phyloP scores from a whole-genome alignment of 331 rosid genomes.

The Pyrus hybrid region DNA sequence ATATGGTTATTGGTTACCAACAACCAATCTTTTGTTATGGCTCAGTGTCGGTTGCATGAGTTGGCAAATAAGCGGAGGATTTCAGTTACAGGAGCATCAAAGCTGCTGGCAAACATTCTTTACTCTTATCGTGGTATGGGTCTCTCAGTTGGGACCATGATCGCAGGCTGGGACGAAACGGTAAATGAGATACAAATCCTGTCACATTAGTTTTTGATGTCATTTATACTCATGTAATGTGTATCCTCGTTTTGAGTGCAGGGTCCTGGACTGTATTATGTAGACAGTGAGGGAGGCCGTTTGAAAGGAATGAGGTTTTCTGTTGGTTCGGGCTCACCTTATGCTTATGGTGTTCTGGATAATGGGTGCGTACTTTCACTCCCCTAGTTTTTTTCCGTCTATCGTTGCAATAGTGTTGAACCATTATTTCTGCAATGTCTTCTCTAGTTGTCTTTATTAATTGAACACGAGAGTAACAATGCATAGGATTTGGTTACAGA shows the following conservation, averaged over 20 bases:
- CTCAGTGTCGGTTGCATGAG: slow-evolving; percentile 82
- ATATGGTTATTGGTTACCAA: not conserved
- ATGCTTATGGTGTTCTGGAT: slow-evolving; percentile 60
- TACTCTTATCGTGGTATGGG: slow-evolving; percentile 99
- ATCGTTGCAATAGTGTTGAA: not conserved
- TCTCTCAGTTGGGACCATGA: slow-evolving; percentile 95
- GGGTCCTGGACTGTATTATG: slow-evolving; percentile 96
- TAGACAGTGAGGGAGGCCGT: slow-evolving; percentile 97
- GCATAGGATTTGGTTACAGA: not conserved
- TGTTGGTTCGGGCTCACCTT: slow-evolving; percentile 98
- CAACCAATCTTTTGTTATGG: not conserved
- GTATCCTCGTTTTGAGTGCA: slow-evolving; percentile 12
- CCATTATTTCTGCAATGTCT: not conserved
- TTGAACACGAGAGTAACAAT: not conserved
- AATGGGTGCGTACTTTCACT: not conserved
- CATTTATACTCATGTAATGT: not conserved
- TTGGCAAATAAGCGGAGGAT: slow-evolving; percentile 87
- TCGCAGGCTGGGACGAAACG: slow-evolving; percentile 99
- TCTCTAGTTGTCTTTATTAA: not conserved
- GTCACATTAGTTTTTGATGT: not conserved
- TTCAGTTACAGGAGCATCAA: slow-evolving; percentile 95
- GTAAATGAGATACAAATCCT: slow-evolving; percentile 28
- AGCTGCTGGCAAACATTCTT: slow-evolving; percentile 83
- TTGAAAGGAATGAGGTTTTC: slow-evolving; percentile 89
- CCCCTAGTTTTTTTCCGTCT: not conserved